Conservation (phyloP, 177 flowering plant genomes). For the Vitis hybrid region DNA sequence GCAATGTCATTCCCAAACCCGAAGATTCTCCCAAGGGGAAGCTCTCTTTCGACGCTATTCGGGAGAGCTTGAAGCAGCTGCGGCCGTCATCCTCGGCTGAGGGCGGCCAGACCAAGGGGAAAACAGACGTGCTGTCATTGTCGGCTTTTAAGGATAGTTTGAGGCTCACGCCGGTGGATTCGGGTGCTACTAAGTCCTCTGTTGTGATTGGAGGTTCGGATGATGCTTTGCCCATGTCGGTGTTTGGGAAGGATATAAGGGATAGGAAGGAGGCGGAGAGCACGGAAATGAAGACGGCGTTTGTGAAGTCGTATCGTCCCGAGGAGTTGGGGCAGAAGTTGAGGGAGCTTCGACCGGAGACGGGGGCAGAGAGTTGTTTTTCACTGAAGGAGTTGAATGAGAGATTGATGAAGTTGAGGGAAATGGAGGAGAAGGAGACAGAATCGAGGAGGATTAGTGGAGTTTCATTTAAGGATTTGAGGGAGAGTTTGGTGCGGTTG, state of each 20-base stretch:
- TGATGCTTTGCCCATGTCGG: slow-evolving; percentile 20
- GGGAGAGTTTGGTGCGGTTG: slow-evolving; percentile 40
- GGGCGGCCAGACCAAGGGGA: background rate
- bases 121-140: slow-evolving; percentile 12
- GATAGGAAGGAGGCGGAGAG: slow-evolving; percentile 12
- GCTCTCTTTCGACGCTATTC: slow-evolving; percentile 25
- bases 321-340: slow-evolving; percentile 39
- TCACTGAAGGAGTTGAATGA: slow-evolving; percentile 58
- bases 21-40: background rate
- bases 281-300: slow-evolving; percentile 24
- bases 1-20: no score
- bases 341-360: slow-evolving; percentile 35
- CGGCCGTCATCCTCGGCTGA: background rate
- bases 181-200: background rate
- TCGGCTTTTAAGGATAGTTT: slow-evolving; percentile 18
- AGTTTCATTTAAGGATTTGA: slow-evolving; percentile 29
- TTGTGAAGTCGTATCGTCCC: slow-evolving; percentile 25
- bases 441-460: slow-evolving; percentile 22
- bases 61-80: slow-evolving; percentile 37
- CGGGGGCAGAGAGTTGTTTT: slow-evolving; percentile 27
- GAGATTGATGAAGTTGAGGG: slow-evolving; percentile 43
- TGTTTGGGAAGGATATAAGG: slow-evolving; percentile 36
- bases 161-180: slow-evolving; percentile 15
- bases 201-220: slow-evolving; percentile 24
- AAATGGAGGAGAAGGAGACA: slow-evolving; percentile 52